Base-by-base conservation (phyloP, 176 grass and related monocot genomes). In the Puya raimondii region DNA sequence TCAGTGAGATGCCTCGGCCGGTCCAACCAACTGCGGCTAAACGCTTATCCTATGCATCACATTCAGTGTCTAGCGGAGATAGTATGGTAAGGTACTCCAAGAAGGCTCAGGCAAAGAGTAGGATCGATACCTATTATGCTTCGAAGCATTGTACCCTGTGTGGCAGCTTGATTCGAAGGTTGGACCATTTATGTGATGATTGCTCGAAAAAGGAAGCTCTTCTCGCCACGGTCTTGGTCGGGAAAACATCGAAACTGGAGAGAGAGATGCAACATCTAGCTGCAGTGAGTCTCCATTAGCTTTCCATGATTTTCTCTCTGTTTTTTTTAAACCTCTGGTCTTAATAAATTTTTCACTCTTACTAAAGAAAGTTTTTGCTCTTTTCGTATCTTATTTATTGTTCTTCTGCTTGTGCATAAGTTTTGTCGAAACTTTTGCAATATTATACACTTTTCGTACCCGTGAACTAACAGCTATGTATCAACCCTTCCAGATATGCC, bases 121-220 rank as follows among this genome's bases (percentile, higher is more conserved):
- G 92, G 67, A 91, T 96, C 80, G 93, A 96, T 64, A 85, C 86
- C 9, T 96, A 89, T 76, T 96, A 91, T 63, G 74, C 76, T 68
- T 91, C 92, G 63, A 91, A 90, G 67, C 88, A 96, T 69, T 92
- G 89, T 73, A 66, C 74, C 14, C 50, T 92, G 64, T 96, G 93
- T 70, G 84, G 86, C 51, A 69, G 84, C 23, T 74, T 87, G n/a
- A 82, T 86, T 74, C 79, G 84, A 76, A 88, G 74, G 70, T 85
- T 79, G 49, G 79, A 87, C 53, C 72, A 71, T 64, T 79, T 85
- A 53, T 96, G 93, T 74, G 76, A 75, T 23, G 78, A 71, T 70
- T 96, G 93, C 83, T 86, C 72, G 13, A 85, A 70, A 67, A 92
- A 76, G 23, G 80, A 87, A 74, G 64, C 84, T 71, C 66, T 92